Evolutionary conservation across 2,329 filamentous ascomycete species (phyloP).

Genomic region (Stachybotrys chlorohalonatus): DNA sequence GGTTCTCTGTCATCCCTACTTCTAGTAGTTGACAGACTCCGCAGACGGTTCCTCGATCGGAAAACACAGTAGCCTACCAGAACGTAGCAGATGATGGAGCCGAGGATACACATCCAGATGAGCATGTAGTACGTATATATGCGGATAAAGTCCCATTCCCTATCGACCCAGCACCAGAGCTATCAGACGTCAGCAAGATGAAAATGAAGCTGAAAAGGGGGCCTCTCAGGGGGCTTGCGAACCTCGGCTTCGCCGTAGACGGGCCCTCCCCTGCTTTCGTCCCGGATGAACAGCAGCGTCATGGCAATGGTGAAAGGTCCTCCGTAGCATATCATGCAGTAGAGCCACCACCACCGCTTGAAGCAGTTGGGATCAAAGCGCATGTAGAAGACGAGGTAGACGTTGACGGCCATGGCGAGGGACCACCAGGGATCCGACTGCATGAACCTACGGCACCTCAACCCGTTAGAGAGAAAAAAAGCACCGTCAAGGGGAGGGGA

Average conservation of each 20-base stretch:
- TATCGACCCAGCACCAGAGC: slow-evolving; percentile 56
- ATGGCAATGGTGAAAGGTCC: slow-evolving; percentile 60
- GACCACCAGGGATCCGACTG: slow-evolving; percentile 71
- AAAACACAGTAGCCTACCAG: slow-evolving; percentile 53
- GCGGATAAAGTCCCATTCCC: slow-evolving; percentile 43
- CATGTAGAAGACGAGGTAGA: slow-evolving; percentile 60
- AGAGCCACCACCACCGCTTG: slow-evolving; percentile 62
- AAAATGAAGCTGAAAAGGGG: neutral
- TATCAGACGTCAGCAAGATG: slow-evolving; percentile 1
- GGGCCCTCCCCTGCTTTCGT: slow-evolving; percentile 19
- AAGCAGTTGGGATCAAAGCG: slow-evolving; percentile 58
- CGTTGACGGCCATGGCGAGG: slow-evolving; percentile 74
- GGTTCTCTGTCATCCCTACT: slow-evolving; percentile 13
- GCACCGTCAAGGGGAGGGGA: neutral
- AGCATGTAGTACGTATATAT: slow-evolving; percentile 55
- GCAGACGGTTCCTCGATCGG: slow-evolving; percentile 44
- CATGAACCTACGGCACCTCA: slow-evolving; percentile 51
- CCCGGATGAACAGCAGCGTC: slow-evolving; percentile 49
- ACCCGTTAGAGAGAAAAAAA: neutral
- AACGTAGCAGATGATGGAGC: slow-evolving; percentile 46
- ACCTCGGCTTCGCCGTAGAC: slow-evolving; percentile 51
- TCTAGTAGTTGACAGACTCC: slow-evolving; percentile 37
- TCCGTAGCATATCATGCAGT: slow-evolving; percentile 63
- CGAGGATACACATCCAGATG: slow-evolving; percentile 49
- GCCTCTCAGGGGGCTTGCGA: slow-evolving; percentile 11